phyloP scores from a whole-genome alignment of 2,329 filamentous ascomycete species.

The Verticillium klebahnii region DNA sequence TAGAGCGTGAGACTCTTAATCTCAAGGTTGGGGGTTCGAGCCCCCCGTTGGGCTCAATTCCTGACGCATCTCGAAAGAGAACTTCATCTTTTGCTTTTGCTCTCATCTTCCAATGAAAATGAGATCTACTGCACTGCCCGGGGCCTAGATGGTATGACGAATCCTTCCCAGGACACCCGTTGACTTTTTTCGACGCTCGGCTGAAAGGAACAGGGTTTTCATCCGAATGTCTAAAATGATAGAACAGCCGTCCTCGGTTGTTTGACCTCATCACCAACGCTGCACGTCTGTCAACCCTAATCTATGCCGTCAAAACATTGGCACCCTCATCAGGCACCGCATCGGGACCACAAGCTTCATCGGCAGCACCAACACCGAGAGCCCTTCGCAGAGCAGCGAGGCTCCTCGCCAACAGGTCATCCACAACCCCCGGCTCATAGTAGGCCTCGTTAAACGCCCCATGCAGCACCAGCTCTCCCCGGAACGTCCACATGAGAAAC shows the following conservation, averaged over 20 bases:
- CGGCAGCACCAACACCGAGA: background rate
- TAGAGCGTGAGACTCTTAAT: slow-evolving; percentile 72
- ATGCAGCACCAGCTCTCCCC: background rate
- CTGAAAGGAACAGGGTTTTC: too few relatives aligned
- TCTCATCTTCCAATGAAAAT: background rate
- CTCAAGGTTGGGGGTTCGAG: slow-evolving; percentile 54
- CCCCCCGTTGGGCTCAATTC: slow-evolving; percentile 5
- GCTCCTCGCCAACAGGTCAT: background rate
- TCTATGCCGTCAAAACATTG: background rate
- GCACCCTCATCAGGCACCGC: background rate
- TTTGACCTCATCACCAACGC: background rate
- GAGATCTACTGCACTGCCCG: background rate
- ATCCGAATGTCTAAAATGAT: too few relatives aligned
- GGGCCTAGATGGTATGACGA: too few relatives aligned
- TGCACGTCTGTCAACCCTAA: background rate
- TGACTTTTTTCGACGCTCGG: too few relatives aligned
- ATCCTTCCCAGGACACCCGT: too few relatives aligned
- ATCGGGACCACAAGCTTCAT: background rate
- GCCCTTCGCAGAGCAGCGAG: background rate
- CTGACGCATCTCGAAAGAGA: background rate
- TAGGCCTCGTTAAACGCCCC: background rate
- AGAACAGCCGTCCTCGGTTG: background rate
- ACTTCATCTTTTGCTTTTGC: background rate
- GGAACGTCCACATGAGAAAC: background rate
- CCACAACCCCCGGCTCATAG: background rate